These are phyloP conservation scores for Eucalyptus marginata DNA, from an alignment of 345 rosid species.

Conservation along the genomic window DNA sequence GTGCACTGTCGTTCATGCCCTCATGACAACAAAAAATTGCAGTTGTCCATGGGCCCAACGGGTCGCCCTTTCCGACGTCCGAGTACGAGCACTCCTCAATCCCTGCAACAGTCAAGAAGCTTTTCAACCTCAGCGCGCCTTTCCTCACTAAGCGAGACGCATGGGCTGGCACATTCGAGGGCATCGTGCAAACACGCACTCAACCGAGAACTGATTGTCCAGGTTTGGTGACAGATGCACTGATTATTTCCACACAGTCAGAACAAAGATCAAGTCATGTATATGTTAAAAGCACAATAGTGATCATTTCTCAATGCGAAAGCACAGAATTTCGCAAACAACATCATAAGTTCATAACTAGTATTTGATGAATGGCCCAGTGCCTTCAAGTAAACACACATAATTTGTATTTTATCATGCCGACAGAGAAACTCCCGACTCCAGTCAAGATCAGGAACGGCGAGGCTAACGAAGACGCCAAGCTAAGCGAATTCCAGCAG, in stretches of 20 bases:
- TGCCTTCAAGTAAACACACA: neutral
- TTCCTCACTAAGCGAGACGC: constrained; percentile 78
- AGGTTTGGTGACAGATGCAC: constrained; percentile 9
- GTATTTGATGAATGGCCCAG: neutral
- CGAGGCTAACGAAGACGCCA: constrained; percentile 57
- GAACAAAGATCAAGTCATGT: neutral
- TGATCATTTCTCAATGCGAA: neutral
- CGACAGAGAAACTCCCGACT: constrained; percentile 35
- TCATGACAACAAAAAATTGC: neutral
- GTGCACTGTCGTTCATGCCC: neutral
- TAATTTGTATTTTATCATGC: neutral
- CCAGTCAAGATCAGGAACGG: constrained; percentile 46
- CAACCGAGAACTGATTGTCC: constrained; percentile 87
- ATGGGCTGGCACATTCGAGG: constrained; percentile 89
- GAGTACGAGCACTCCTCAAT: constrained; percentile 92
- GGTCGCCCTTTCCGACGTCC: constrained; percentile 68
- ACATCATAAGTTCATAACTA: neutral
- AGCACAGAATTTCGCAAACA: neutral
- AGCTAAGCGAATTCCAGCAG: constrained; percentile 69
- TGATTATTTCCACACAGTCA: neutral
- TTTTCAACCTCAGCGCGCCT: constrained; percentile 51
- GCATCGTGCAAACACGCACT: constrained; percentile 37
- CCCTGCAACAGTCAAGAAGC: constrained; percentile 85
- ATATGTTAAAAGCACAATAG: neutral
- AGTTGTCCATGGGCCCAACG: constrained; percentile 86